These are phyloP conservation scores for Cryptosporidium parvum DNA, from an alignment of 169 alveolate genomes.

Conservation along the genomic window DNA sequence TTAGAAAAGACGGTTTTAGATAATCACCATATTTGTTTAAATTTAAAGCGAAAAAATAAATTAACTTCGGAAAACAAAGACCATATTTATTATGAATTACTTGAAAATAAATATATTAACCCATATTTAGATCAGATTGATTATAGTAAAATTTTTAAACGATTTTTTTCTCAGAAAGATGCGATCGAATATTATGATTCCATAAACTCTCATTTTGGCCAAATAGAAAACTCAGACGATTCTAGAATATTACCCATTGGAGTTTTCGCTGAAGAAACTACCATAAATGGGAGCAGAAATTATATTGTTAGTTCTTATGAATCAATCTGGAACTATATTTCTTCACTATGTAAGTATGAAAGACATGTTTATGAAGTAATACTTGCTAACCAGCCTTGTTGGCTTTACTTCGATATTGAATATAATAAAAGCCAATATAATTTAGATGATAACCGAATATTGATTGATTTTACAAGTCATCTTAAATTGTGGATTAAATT, in stretches of 20 bases:
- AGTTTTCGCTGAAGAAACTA: constrained; percentile 54
- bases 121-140: neutral
- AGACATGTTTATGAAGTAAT: constrained; percentile 76
- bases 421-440: constrained; percentile 36
- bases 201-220: constrained; percentile 18
- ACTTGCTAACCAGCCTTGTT: constrained; percentile 66
- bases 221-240: neutral
- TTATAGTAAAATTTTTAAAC: constrained; percentile 7
- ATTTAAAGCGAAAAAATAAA: neutral
- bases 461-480: neutral
- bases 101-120: constrained; percentile 16
- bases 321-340: constrained; percentile 30
- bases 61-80: constrained; percentile 6
- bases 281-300: constrained; percentile 33
- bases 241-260: constrained; percentile 40
- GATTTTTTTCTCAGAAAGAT: constrained; percentile 30
- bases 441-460: constrained; percentile 37
- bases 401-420: constrained; percentile 79
- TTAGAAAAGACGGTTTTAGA: neutral
- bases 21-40: neutral
- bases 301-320: constrained; percentile 72
- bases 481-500: constrained; percentile 24
- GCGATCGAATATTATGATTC: constrained; percentile 53
- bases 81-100: constrained; percentile 31
- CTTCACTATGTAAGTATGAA: constrained; percentile 7